Evolutionary conservation across 2,329 filamentous ascomycete genomes (phyloP).

Genomic region (Beauveria asiatica): DNA sequence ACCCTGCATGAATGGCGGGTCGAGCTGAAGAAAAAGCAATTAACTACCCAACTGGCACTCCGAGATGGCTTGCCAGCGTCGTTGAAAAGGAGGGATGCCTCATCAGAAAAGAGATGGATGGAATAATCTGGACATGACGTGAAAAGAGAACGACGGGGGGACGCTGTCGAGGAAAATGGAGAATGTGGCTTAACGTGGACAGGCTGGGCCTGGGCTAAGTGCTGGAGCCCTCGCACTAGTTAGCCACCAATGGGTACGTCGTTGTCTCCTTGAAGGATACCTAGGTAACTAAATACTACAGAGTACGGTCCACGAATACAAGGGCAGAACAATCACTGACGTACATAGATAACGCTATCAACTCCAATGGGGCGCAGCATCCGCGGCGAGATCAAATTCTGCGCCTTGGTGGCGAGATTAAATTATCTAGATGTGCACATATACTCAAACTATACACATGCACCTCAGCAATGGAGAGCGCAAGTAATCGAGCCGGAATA

Average conservation of each 20-base stretch:
- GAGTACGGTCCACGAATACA: no score
- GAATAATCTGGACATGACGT: not conserved
- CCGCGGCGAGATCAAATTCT: not conserved
- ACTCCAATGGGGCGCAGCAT: not conserved
- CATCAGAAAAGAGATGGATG: not conserved
- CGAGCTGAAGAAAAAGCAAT: not conserved
- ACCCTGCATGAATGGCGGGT: not conserved
- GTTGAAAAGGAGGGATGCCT: not conserved
- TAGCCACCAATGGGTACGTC: constrained; percentile 6
- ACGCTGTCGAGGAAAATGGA: not conserved
- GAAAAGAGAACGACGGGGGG: not conserved
- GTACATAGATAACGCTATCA: not conserved
- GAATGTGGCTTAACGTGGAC: constrained; percentile 1
- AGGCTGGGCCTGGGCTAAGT: not conserved
- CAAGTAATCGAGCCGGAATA: no score
- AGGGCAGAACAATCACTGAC: not conserved
- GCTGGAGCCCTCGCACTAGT: not conserved
- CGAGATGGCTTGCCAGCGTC: not conserved
- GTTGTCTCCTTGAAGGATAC: no score
- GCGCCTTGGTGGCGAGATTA: not conserved
- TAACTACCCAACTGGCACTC: not conserved
- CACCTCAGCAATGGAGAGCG: no score
- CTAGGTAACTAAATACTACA: no score
- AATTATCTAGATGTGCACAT: not conserved
- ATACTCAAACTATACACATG: not conserved